phyloP scores from a whole-genome alignment of 306 rosid species.

The Clitoria ternatea region DNA sequence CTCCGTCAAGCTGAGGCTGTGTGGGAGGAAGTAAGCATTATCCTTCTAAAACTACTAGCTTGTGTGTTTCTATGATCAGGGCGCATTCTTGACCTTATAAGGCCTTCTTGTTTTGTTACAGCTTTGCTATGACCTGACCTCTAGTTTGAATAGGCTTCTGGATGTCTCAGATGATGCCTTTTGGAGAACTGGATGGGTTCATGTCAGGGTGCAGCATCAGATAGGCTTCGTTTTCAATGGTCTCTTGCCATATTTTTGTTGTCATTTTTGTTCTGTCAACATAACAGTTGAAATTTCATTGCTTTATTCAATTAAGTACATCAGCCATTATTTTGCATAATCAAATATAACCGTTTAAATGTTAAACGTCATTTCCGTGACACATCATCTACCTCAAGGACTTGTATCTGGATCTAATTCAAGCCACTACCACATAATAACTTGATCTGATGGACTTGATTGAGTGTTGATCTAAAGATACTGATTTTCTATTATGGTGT shows the following conservation, averaged over 20 bases:
- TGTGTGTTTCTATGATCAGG: not conserved
- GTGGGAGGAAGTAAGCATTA: slow-evolving; percentile 74
- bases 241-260: slow-evolving; percentile 25
- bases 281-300: not conserved
- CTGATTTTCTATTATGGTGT: not conserved
- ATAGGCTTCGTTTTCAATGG: slow-evolving; percentile 74
- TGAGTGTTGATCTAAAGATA: not conserved
- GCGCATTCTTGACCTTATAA: slow-evolving; percentile 25
- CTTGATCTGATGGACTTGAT: slow-evolving; percentile 6
- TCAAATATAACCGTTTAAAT: not conserved
- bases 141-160: slow-evolving; percentile 73
- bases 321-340: not conserved
- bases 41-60: slow-evolving; percentile 5
- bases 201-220: slow-evolving; percentile 67
- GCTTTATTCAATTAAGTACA: not conserved
- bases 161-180: slow-evolving; percentile 60
- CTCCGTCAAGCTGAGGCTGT: slow-evolving; percentile 61
- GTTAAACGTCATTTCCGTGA: not conserved
- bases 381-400: not conserved
- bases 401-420: not conserved
- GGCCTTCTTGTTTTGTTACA: slow-evolving; percentile 35
- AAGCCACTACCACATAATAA: not conserved
- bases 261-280: not conserved
- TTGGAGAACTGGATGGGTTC: slow-evolving; percentile 91
- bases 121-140: slow-evolving; percentile 70